phyloP scores from a whole-genome alignment of 257 asterid species.

The Nicotiana knightiana region DNA sequence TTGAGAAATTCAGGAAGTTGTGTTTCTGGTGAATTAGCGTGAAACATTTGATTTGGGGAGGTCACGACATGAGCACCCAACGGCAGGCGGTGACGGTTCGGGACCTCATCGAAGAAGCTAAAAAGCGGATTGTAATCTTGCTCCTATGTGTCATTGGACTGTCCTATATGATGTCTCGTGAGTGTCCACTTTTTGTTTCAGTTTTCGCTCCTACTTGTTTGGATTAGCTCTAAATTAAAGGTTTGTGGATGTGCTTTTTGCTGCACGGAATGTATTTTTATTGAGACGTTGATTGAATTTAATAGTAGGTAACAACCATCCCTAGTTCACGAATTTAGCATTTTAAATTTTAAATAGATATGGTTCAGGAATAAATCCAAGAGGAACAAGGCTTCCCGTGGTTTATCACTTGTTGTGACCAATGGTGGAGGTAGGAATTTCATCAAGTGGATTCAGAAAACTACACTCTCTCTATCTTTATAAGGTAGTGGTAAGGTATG shows the following conservation, averaged over 20 bases:
- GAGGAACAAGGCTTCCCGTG: background rate
- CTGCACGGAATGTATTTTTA: background rate
- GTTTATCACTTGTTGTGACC: background rate
- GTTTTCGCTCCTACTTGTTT: background rate
- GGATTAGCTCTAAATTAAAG: background rate
- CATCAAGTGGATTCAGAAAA: too few species aligned
- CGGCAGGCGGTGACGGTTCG: conserved; percentile 26
- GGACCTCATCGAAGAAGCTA: conserved; percentile 51
- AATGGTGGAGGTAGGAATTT: too few species aligned
- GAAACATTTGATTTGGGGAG: conserved; percentile 12
- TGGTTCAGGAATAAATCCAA: background rate
- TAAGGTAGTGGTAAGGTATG: too few species aligned
- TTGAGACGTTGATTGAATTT: background rate
- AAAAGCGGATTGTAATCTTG: conserved; percentile 41
- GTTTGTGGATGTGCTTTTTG: background rate
- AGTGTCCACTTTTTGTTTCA: conserved; percentile 8
- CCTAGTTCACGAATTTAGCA: background rate
- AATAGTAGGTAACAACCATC: background rate
- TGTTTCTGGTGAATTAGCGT: background rate
- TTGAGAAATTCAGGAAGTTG: conserved; percentile 4
- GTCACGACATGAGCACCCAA: conserved; percentile 32
- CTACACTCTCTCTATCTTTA: too few species aligned
- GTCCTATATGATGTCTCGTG: conserved; percentile 48
- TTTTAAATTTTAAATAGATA: background rate
- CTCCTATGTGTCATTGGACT: conserved; percentile 43